Percentiles rank a stretch among this genome's conserved stretches.
phyloP scores from a whole-genome alignment of 805 yeast genomes.

The Starmerella floricola region DNA sequence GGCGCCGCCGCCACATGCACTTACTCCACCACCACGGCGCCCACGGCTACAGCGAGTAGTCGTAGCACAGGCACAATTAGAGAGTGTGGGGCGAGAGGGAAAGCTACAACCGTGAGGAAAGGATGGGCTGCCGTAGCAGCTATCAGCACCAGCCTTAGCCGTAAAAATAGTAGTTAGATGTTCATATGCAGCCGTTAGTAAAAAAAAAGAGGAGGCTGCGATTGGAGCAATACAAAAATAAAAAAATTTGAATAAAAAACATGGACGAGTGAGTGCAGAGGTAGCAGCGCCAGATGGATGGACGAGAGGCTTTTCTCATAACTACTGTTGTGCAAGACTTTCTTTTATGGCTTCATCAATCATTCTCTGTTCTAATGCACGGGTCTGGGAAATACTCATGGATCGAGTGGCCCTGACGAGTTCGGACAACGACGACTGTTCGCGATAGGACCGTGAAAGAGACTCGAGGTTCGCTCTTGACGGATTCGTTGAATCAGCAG shows the following conservation, averaged over 20 bases:
- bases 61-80: too few relatives aligned
- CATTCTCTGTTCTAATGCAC: conserved; percentile 22
- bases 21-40: too few relatives aligned
- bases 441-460: not conserved
- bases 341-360: conserved; percentile 22
- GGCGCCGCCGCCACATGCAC: too few relatives aligned
- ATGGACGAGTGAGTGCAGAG: too few relatives aligned
- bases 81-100: too few relatives aligned
- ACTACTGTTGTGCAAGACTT: conserved; percentile 14
- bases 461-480: not conserved
- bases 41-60: too few relatives aligned
- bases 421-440: conserved; percentile 5
- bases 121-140: too few relatives aligned
- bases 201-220: not conserved
- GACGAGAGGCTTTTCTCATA: too few relatives aligned
- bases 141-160: too few relatives aligned
- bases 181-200: not conserved
- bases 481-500: not conserved
- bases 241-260: not conserved
- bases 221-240: not conserved
- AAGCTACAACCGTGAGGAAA: too few relatives aligned
- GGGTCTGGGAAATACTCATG: conserved; percentile 18
- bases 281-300: too few relatives aligned
- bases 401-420: conserved; percentile 10
- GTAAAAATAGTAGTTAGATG: too few relatives aligned